Base-by-base conservation (phyloP, 2,329 filamentous ascomycete genomes). In the Neodidymelliopsis sp. region DNA sequence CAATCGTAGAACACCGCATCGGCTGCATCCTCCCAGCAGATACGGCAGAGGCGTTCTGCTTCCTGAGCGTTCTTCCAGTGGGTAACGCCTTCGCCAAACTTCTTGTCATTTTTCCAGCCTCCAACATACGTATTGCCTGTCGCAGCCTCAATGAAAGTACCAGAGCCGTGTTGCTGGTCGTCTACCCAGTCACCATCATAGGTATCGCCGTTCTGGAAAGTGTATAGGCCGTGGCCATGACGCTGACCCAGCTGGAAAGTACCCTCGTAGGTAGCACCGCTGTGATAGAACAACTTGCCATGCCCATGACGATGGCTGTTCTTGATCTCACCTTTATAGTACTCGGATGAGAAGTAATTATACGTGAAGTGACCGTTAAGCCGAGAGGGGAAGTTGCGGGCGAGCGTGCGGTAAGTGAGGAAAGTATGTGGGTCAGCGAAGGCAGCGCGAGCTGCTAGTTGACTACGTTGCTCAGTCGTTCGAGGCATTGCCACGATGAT, bases 121-220 rank as follows among this genome's bases (percentile, higher is more conserved):
- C 84, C 84, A 11, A 81, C 79, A 55, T 84, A 86, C 30, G 81
- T 81, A 62, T 86, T 85, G 35, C 82, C 82, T 0, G 81, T 84
- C 35, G 78, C 74, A 23, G 75, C 75, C 57, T 85, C 81, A 23
- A 81, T 73, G 49, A 81, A 81, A 1, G 78, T 82, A 22, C 84
- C 84, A 18, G 81, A 77, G 4, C 84, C 84, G 54, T 85, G 79
- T 46, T 83, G 80, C 57, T 81, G 79, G 57, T 91, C 88, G 53
- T 90, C 85, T 25, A 74, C 75, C 68, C 86, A 82, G 46, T 87
- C 66, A 30, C 78, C 77, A 13, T 74, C 71, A 59, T 80, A 84
- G 49, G 87, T 81, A 41, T 85, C 85, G 53, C 84, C 84, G 71
- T 96, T 84, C 19, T 80, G 77, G 65, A 84, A 85, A 4, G 77